A percentile compares a stretch with the other conserved stretches of the same genome.
Evolutionary conservation across 371 early-diverging fungal species (phyloP).

Genomic region (Mucor saturninus): DNA sequence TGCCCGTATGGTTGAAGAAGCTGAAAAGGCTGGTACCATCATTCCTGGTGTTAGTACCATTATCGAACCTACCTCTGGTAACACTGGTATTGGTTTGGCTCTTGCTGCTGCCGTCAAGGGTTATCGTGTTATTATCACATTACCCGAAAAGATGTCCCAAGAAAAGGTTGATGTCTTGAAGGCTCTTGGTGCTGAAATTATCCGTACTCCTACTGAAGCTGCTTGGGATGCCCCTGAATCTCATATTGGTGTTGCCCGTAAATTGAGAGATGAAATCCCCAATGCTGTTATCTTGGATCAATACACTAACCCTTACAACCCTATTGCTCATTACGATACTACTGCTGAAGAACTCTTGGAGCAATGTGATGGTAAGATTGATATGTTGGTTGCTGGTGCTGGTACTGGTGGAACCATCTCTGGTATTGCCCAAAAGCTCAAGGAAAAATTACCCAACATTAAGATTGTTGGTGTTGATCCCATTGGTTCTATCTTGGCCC

Average conservation of each 20-base stretch:
- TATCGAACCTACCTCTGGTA: constrained; percentile 30
- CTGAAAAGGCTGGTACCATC: constrained; percentile 88
- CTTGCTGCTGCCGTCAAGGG: constrained; percentile 96
- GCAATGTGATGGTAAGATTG: constrained; percentile 88
- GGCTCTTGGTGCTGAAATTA: constrained; percentile 96
- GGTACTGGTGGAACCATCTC: constrained; percentile 98
- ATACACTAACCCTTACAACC: constrained; percentile 94
- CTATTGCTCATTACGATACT: constrained; percentile 93
- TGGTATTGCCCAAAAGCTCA: constrained; percentile 92
- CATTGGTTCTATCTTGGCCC: constrained; percentile 91
- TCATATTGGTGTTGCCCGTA: constrained; percentile 94
- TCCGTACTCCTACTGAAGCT: constrained; percentile 97
- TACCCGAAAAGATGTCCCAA: constrained; percentile 98
- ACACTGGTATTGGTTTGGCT: constrained; percentile 62
- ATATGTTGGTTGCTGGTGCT: constrained; percentile 95
- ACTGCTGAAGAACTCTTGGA: constrained; percentile 90
- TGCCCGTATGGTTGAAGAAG: constrained; percentile 93
- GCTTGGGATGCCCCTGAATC: constrained; percentile 97
- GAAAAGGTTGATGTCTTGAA: constrained; percentile 98
- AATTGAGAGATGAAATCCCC: constrained; percentile 90
- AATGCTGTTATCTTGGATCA: constrained; percentile 96
- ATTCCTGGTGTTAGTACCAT: constrained; percentile 88
- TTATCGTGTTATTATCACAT: constrained; percentile 94
- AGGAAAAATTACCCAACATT: constrained; percentile 88
- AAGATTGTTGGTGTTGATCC: constrained; percentile 95